These are phyloP conservation scores for Fusarium papillatum DNA, from an alignment of 2,329 filamentous ascomycete species.

Conservation along the genomic window DNA sequence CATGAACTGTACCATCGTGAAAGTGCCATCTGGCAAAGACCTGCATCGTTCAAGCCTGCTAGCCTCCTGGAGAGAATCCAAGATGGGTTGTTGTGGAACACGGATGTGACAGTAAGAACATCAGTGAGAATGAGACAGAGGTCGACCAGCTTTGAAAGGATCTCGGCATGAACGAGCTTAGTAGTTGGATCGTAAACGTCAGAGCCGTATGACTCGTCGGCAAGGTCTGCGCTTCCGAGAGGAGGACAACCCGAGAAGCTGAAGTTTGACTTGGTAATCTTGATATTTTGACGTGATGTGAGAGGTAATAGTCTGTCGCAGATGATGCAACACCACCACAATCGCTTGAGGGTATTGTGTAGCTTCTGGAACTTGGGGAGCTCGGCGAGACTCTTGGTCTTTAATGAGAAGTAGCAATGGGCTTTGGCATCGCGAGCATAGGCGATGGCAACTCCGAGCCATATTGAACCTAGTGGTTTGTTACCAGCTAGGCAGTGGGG, in stretches of 20 bases:
- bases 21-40: slow-evolving; percentile 37
- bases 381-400: slow-evolving; percentile 14
- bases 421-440: slow-evolving; percentile 42
- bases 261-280: slow-evolving; percentile 41
- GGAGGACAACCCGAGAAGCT: slow-evolving; percentile 35
- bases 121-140: slow-evolving; percentile 41
- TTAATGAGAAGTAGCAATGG: slow-evolving; percentile 36
- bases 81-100: slow-evolving; percentile 39
- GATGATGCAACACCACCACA: slow-evolving; percentile 45
- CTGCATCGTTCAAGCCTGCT: slow-evolving; percentile 33
- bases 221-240: slow-evolving; percentile 32
- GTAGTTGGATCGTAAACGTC: slow-evolving; percentile 40
- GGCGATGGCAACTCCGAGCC: slow-evolving; percentile 42
- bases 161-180: slow-evolving; percentile 32
- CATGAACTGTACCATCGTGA: slow-evolving; percentile 38
- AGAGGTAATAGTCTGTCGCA: slow-evolving; percentile 37
- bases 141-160: slow-evolving; percentile 38
- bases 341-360: slow-evolving; percentile 38
- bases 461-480: slow-evolving; percentile 42
- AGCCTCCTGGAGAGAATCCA: slow-evolving; percentile 35
- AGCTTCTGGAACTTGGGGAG: slow-evolving; percentile 25
- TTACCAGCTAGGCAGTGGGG: slow-evolving; percentile 41
- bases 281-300: slow-evolving; percentile 41
- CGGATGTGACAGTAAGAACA: slow-evolving; percentile 34
- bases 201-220: slow-evolving; percentile 38